phyloP scores from a whole-genome alignment of 2,329 filamentous ascomycete species.

The Ophiocordyceps camponoti-rufipedis region DNA sequence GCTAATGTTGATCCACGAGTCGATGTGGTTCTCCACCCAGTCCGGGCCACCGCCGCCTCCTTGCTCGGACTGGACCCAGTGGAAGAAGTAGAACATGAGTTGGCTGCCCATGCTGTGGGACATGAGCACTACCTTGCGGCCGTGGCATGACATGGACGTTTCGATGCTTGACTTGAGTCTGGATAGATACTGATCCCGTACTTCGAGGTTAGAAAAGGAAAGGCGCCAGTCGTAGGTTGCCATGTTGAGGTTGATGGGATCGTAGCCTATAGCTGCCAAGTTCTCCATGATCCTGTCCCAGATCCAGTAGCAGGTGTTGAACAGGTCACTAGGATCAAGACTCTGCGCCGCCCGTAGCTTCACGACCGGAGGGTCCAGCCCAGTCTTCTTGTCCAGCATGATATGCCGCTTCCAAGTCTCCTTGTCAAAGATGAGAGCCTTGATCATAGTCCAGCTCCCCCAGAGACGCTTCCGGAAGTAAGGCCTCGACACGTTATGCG shows the following conservation, averaged over 20 bases:
- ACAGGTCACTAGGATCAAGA: constrained; percentile 95
- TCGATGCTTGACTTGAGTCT: constrained; percentile 83
- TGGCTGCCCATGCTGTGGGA: constrained; percentile 98
- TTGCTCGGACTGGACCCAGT: constrained; percentile 60
- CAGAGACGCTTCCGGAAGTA: constrained; percentile 92
- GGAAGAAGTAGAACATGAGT: constrained; percentile 69
- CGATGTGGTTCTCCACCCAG: constrained; percentile 87
- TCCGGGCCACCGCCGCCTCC: constrained; percentile 65
- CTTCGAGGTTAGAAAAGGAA: constrained; percentile 76
- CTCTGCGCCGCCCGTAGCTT: constrained; percentile 88
- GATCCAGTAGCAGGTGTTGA: constrained; percentile 86
- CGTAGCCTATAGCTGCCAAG: constrained; percentile 85
- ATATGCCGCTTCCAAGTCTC: constrained; percentile 89
- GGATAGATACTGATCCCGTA: constrained; percentile 85
- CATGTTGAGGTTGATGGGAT: constrained; percentile 58
- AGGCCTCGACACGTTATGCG: constrained; percentile 61
- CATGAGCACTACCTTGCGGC: constrained; percentile 66
- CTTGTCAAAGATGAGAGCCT: constrained; percentile 81
- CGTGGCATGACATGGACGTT: constrained; percentile 50
- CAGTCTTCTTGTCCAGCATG: constrained; percentile 86
- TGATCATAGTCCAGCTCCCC: constrained; percentile 99
- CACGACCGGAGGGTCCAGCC: constrained; percentile 74
- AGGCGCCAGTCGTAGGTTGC: constrained; percentile 81
- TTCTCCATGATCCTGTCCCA: constrained; percentile 99
- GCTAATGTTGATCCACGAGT: constrained; percentile 95